Base-by-base conservation (phyloP, 2,329 filamentous ascomycete species). In the Taxawa tesnikishii region DNA sequence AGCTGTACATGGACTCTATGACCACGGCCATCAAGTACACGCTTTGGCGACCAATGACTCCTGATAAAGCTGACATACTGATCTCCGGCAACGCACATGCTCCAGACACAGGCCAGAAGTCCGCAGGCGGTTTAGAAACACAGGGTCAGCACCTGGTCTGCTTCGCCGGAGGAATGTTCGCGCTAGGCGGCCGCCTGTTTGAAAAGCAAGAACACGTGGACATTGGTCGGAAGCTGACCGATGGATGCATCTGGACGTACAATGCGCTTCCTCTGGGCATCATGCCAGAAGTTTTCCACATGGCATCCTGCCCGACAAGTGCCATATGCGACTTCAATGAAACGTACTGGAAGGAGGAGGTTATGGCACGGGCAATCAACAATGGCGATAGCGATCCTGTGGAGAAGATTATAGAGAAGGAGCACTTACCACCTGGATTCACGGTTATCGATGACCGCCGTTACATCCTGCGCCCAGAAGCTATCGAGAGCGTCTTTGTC, bases 211-310 rank as follows among this genome's bases (percentile, higher is more conserved):
- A 55, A 11, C 70, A 77, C 42, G 54, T 76, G 38, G 55, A 62
- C 1, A 63, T 75, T 31, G 73, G 68, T 8, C 56, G 60, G 26
- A 68, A 72, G 43, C 55, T 77, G 28, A 68, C 70, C 0, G 64
- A 76, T 34, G 68, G 67, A 3, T 77, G 73, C 45, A 64, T 75
- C n/a, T 77, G 71, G 70, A 65, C 70, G 1, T 76, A 77, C 48
- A 62, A 67, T 40, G 56, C 62, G 7, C 66, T 67, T 4, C 63
- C 65, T 2, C 58, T 66, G 3, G 71, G 72, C 4, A 67, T 77
- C 37, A 77, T 77, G 72, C 70, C 73, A 1, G 73, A 77, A 46
- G 50, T 59, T 28, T 73, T 72, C 43, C 53, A 63, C 19, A 54
- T 75, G 26, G 46, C 69, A 11, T 59, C 66, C 4, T 77, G 73